Percentiles rank a stretch among this genome's conserved stretches.
Evolutionary conservation across 257 asterid species (phyloP).

Genomic region (Mentha longifolia): DNA sequence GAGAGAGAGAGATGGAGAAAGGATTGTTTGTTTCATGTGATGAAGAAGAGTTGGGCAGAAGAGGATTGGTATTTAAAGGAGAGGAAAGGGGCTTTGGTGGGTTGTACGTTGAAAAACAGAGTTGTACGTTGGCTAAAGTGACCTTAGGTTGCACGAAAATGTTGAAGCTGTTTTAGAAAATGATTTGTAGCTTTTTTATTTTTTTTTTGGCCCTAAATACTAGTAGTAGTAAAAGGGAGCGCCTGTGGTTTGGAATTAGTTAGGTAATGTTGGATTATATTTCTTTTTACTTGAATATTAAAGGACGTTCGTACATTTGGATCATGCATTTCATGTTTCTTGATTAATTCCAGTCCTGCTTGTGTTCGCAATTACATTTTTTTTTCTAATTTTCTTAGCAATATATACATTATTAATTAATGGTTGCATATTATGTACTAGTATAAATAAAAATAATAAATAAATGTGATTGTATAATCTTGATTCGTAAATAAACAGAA

Average conservation of each 20-base stretch:
- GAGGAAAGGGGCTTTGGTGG: slow-evolving; percentile 19
- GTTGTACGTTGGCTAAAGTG: slow-evolving; percentile 42
- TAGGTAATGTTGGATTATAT: slow-evolving; percentile 11
- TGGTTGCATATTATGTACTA: too few species aligned
- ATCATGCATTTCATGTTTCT: slow-evolving; percentile 26
- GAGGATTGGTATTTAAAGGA: slow-evolving; percentile 48
- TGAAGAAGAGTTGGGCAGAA: slow-evolving; percentile 9
- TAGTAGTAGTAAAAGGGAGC: not conserved
- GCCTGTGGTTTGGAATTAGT: slow-evolving; percentile 21
- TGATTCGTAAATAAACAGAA: too few species aligned
- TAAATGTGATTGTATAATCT: too few species aligned
- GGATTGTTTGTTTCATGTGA: slow-evolving; percentile 30
- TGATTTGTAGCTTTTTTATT: not conserved
- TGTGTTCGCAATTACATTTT: not conserved
- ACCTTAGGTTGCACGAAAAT: slow-evolving; percentile 44
- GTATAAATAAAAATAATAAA: too few species aligned
- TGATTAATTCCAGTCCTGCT: not conserved
- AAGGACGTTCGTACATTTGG: slow-evolving; percentile 33
- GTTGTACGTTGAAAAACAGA: slow-evolving; percentile 29
- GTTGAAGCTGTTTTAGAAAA: not conserved
- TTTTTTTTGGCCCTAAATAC: not conserved
- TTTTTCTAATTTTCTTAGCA: too few species aligned
- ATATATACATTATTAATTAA: too few species aligned
- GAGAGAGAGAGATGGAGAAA: slow-evolving; percentile 4
- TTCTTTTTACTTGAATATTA: not conserved